Percentiles rank a stretch among this genome's conserved stretches.
Conservation (phyloP, 345 rosid species). For the Raphanus sativus region DNA sequence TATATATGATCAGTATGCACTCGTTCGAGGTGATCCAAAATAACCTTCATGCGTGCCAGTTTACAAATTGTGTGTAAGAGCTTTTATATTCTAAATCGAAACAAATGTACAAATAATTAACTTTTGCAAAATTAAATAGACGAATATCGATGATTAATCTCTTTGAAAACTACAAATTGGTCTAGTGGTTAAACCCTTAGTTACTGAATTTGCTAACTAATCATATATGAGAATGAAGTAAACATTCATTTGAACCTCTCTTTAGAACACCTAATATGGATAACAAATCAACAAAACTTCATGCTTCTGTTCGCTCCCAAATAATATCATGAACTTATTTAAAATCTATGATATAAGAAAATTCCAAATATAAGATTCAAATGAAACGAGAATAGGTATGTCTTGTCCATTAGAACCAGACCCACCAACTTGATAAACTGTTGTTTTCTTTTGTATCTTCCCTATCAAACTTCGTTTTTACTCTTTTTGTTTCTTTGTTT, state of each 20-base stretch:
- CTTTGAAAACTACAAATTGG: not conserved
- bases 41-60: not conserved
- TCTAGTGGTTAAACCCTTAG: not conserved
- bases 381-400: slow-evolving; percentile 36
- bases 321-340: not conserved
- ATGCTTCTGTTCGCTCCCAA: not conserved
- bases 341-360: not conserved
- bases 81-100: too few relatives aligned
- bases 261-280: not conserved
- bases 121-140: too few relatives aligned
- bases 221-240: not conserved
- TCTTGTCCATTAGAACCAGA: slow-evolving; percentile 37
- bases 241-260: too few relatives aligned
- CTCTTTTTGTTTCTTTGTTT: slow-evolving; percentile 34
- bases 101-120: too few relatives aligned
- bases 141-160: not conserved
- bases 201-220: not conserved
- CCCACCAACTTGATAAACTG: slow-evolving; percentile 31
- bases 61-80: not conserved
- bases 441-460: not conserved
- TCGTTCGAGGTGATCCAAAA: not conserved
- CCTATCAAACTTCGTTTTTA: slow-evolving; percentile 27
- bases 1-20: not conserved
- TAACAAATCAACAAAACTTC: not conserved
- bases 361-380: slow-evolving; percentile 30